These are phyloP conservation scores for Cordyceps farinosa DNA, from an alignment of 2,329 filamentous ascomycete species.

Conservation along the genomic window DNA sequence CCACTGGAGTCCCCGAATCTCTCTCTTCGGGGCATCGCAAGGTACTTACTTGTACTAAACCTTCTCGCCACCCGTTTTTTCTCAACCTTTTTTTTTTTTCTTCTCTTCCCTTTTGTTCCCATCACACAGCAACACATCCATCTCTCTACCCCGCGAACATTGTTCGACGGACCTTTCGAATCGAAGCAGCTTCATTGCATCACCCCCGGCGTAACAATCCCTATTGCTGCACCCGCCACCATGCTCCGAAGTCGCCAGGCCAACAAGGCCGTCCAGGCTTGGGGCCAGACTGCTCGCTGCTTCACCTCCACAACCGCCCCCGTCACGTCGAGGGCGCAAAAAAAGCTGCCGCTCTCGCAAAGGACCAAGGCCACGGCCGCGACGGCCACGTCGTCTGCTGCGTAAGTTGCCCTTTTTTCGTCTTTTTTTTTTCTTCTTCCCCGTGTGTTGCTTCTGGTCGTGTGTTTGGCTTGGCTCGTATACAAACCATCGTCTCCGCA, in stretches of 20 bases:
- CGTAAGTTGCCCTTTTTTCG: conserved; percentile 44
- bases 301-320: conserved; percentile 40
- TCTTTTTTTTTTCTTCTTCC: background rate
- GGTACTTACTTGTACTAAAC: background rate
- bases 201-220: background rate
- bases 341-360: conserved; percentile 39
- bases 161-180: background rate
- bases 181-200: background rate
- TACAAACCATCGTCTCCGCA: background rate
- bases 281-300: conserved; percentile 35
- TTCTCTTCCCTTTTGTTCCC: conserved; percentile 17
- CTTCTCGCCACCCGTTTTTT: conserved; percentile 12
- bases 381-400: conserved; percentile 35
- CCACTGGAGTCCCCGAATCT: background rate
- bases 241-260: conserved; percentile 51
- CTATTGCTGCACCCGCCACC: conserved; percentile 22
- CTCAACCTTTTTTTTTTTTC: conserved; percentile 12
- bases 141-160: background rate
- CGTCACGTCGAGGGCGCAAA: conserved; percentile 34
- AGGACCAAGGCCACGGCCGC: conserved; percentile 50
- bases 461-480: background rate
- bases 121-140: conserved; percentile 17
- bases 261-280: conserved; percentile 43
- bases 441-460: background rate
- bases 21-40: background rate